A percentile compares a stretch with the other conserved stretches of the same genome.
These are phyloP conservation scores for Paxillus ammoniavirescens DNA, from an alignment of 768 basidiomycete species.

Conservation along the genomic window DNA sequence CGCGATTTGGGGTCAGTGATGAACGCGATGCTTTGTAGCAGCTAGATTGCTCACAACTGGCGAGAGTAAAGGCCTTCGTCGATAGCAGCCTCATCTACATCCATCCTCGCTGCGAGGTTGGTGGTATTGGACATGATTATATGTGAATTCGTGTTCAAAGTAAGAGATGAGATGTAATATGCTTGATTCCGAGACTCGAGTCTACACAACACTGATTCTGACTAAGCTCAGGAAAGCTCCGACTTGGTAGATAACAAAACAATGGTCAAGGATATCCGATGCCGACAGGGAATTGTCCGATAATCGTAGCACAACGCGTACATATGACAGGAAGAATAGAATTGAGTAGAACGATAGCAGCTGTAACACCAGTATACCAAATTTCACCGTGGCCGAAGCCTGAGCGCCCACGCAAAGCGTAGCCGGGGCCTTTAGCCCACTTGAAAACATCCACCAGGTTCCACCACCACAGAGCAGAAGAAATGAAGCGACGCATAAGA, in stretches of 20 bases:
- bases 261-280: not conserved
- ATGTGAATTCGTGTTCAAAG: constrained; percentile 4
- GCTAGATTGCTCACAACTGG: constrained; percentile 66
- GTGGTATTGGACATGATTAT: constrained; percentile 36
- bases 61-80: constrained; percentile 94
- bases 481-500: not conserved
- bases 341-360: not conserved
- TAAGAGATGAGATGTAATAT: constrained; percentile 4
- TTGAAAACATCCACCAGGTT: not conserved
- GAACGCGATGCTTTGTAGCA: constrained; percentile 11
- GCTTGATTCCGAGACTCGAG: too few relatives aligned
- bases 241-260: not conserved
- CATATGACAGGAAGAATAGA: not conserved
- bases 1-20: constrained; percentile 20
- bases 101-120: constrained; percentile 58
- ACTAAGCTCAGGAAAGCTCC: constrained; percentile 17
- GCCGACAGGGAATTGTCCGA: not conserved
- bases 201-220: constrained; percentile 6
- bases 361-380: not conserved
- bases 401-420: not conserved
- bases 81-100: constrained; percentile 83
- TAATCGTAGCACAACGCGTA: not conserved
- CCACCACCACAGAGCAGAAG: not conserved
- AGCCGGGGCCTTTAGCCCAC: not conserved
- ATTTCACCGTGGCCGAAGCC: constrained; percentile 3